Evolutionary conservation across 352 stramenopile genomes (phyloP).

Genomic region (Globisporangium radiosum): DNA sequence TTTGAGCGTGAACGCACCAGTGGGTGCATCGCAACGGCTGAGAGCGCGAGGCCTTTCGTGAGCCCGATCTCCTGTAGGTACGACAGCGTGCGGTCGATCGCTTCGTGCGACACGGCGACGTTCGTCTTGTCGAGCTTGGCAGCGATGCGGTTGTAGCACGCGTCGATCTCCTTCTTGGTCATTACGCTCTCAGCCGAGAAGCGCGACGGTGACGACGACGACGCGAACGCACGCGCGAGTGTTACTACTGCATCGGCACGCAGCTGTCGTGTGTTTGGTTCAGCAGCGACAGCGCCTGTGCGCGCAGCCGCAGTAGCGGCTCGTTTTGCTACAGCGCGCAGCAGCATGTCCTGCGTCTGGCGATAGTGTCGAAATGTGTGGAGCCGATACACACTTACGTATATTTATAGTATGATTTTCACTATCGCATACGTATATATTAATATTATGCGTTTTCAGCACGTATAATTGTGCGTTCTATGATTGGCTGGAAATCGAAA

Average conservation of each 20-base stretch:
- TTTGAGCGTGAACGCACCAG: conserved; percentile 13
- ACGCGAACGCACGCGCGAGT: not conserved
- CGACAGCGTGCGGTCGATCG: conserved; percentile 19
- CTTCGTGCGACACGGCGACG: conserved; percentile 15
- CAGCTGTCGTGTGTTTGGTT: not conserved
- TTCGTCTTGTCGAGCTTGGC: conserved; percentile 22
- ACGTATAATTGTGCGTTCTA: no score
- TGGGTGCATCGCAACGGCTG: conserved; percentile 25
- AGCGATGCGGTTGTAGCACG: conserved; percentile 31
- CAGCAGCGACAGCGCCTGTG: no score
- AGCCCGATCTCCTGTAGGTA: conserved; percentile 28
- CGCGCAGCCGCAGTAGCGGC: not conserved
- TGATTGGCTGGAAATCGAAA: no score
- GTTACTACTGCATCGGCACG: not conserved
- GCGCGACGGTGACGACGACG: not conserved
- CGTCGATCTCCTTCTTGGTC: conserved; percentile 13
- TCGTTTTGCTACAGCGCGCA: not conserved
- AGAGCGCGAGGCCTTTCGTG: conserved; percentile 23
- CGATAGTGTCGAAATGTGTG: no score
- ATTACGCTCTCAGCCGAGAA: not conserved
- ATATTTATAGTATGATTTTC: no score
- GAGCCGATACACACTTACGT: no score
- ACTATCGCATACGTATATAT: no score
- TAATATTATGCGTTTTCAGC: no score
- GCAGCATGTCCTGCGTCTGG: not conserved